A percentile compares a stretch with the other conserved stretches of the same genome.
These are phyloP conservation scores for Eutrema yunnanense DNA, from an alignment of 345 rosid genomes.

Conservation along the genomic window DNA sequence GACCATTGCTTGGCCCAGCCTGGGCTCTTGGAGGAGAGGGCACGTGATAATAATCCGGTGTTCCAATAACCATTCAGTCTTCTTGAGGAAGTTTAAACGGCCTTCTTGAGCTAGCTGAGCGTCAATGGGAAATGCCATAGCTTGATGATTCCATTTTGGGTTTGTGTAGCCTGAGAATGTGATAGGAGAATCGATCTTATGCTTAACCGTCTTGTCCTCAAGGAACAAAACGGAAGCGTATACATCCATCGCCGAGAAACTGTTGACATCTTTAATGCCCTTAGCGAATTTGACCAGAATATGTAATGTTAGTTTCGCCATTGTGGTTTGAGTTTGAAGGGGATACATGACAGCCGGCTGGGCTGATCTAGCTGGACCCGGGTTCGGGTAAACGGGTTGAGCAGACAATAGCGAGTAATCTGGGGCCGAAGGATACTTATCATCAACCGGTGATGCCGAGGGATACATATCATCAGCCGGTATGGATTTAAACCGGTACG, in stretches of 20 bases:
- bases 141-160: background rate
- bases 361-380: no score
- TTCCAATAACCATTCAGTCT: no score
- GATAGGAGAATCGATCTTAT: background rate
- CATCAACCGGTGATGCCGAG: no score
- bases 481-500: conserved; percentile 38
- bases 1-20: no score
- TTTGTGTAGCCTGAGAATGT: background rate
- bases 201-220: background rate
- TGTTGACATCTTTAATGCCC: no score
- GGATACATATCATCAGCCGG: no score
- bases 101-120: background rate
- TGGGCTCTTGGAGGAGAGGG: no score
- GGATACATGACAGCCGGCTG: no score
- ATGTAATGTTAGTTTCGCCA: conserved; percentile 37
- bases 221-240: conserved; percentile 27
- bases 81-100: background rate
- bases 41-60: no score
- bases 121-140: background rate
- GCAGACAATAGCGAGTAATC: no score
- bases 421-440: no score
- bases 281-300: conserved; percentile 25
- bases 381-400: no score
- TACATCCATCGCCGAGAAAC: conserved; percentile 28
- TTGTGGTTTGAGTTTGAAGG: background rate